Conservation (phyloP, 2,329 filamentous ascomycete genomes). For the Ceratocystis variospora region DNA sequence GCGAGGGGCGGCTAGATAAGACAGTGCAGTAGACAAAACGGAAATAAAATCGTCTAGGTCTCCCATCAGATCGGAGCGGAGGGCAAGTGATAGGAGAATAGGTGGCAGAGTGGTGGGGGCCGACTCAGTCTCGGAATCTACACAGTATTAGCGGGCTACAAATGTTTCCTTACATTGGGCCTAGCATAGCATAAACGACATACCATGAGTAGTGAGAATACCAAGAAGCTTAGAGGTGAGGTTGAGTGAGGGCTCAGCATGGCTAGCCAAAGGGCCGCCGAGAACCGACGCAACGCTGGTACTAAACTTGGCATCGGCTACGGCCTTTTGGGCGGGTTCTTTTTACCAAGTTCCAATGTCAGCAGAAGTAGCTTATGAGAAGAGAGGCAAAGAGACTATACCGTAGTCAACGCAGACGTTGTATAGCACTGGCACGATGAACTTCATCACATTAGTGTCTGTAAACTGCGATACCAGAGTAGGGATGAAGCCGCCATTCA, state of each 20-base stretch:
- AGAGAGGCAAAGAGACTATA: slow-evolving; percentile 25
- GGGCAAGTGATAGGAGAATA: slow-evolving; percentile 38
- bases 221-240: slow-evolving; percentile 45
- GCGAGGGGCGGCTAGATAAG: slow-evolving; percentile 41
- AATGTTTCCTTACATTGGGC: background rate
- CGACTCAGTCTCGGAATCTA: slow-evolving; percentile 32
- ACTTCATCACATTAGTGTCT: slow-evolving; percentile 35
- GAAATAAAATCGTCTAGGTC: slow-evolving; percentile 43
- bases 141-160: background rate
- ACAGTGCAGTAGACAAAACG: slow-evolving; percentile 38
- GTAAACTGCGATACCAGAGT: slow-evolving; percentile 36
- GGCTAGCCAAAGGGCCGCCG: slow-evolving; percentile 31
- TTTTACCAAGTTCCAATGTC: background rate
- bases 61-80: slow-evolving; percentile 28
- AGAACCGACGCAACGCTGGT: slow-evolving; percentile 37
- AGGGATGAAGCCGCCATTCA: slow-evolving; percentile 35
- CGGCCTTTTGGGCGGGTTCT: slow-evolving; percentile 46
- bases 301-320: slow-evolving; percentile 39
- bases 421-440: slow-evolving; percentile 46
- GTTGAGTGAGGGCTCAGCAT: slow-evolving; percentile 33
- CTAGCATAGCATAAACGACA: slow-evolving; percentile 12
- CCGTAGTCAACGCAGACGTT: slow-evolving; percentile 52
- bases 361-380: background rate
- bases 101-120: slow-evolving; percentile 35
- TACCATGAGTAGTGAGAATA: slow-evolving; percentile 39